Conservation (phyloP, 2,329 filamentous ascomycete genomes). For the Fusarium pseudonygamai region DNA sequence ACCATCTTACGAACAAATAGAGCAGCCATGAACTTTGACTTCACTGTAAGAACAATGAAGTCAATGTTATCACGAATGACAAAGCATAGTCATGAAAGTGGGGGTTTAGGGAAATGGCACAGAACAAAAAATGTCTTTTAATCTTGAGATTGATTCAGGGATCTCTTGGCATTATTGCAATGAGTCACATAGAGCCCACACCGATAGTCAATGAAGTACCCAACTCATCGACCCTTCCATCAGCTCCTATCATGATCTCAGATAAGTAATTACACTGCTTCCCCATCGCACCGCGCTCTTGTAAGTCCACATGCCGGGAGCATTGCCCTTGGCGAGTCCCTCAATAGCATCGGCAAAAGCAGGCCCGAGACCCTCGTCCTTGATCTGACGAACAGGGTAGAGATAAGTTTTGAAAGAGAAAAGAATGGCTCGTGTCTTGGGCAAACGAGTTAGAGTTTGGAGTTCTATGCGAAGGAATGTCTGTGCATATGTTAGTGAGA, state of each 20-base stretch:
- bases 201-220: background rate
- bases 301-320: slow-evolving; percentile 35
- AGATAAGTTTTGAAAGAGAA: slow-evolving; percentile 36
- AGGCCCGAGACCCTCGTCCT: slow-evolving; percentile 16
- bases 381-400: slow-evolving; percentile 28
- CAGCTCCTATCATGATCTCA: slow-evolving; percentile 11
- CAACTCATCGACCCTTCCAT: background rate
- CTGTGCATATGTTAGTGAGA: background rate
- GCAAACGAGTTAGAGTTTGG: slow-evolving; percentile 25
- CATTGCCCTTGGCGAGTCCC: slow-evolving; percentile 27
- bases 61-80: background rate
- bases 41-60: too few species aligned
- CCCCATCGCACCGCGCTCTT: slow-evolving; percentile 32
- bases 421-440: slow-evolving; percentile 24
- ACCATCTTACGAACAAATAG: too few species aligned
- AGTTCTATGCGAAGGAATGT: slow-evolving; percentile 33
- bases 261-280: slow-evolving; percentile 19
- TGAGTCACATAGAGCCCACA: background rate
- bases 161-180: background rate
- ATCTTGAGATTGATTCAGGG: background rate
- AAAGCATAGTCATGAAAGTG: background rate
- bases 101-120: background rate
- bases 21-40: background rate
- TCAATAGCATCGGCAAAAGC: slow-evolving; percentile 35
- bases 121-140: background rate